These are phyloP conservation scores for Acrodontium crateriforme DNA, from an alignment of 2,329 filamentous ascomycete species.

Conservation along the genomic window DNA sequence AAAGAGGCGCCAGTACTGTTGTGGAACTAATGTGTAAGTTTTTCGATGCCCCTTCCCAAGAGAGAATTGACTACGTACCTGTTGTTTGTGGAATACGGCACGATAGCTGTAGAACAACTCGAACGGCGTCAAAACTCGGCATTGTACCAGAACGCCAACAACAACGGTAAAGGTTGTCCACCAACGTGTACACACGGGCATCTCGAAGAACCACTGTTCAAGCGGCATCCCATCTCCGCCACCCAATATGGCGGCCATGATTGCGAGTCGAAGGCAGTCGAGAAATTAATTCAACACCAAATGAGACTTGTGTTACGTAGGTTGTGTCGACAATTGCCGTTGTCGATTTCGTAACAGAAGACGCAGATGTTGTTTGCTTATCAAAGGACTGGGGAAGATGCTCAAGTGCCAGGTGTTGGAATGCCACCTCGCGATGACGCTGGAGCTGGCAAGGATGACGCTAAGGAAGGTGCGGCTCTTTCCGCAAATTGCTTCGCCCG, in stretches of 20 bases:
- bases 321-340: too few species aligned
- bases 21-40: conserved; percentile 1
- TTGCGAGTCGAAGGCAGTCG: too few species aligned
- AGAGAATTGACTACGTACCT: conserved; percentile 44
- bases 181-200: conserved; percentile 89
- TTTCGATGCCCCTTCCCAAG: conserved; percentile 1
- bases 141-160: conserved; percentile 75
- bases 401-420: too few species aligned
- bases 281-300: too few species aligned
- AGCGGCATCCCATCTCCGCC: conserved; percentile 50
- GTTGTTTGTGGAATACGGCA: conserved; percentile 78
- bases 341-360: too few species aligned
- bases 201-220: conserved; percentile 98
- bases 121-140: conserved; percentile 80
- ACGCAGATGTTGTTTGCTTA: too few species aligned
- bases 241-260: conserved; percentile 5
- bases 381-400: too few species aligned
- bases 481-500: too few species aligned
- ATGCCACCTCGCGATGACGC: too few species aligned
- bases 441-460: too few species aligned
- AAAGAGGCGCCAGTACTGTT: conserved; percentile 86
- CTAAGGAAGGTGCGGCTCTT: too few species aligned
- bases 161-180: conserved; percentile 90
- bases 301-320: too few species aligned
- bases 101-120: conserved; percentile 96